Conservation (phyloP, 345 rosid species). For the Isatis tinctoria region DNA sequence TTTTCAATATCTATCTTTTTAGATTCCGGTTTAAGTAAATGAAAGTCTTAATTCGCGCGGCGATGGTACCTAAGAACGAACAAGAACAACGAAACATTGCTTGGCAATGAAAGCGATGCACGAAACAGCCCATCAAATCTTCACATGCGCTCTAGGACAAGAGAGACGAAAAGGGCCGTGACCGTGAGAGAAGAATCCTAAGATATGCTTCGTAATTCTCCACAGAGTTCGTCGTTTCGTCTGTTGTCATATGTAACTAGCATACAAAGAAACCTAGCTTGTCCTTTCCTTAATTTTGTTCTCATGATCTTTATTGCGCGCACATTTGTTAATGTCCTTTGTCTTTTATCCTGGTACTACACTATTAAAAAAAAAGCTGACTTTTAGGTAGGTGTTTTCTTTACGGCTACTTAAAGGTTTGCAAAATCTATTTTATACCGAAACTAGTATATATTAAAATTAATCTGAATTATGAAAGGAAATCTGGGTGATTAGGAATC, state of each 20-base stretch:
- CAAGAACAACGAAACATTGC: conserved; percentile 22
- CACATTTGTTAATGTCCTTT: neutral
- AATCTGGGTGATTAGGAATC: neutral
- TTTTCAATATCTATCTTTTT: neutral
- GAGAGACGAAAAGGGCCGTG: neutral
- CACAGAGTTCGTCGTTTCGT: conserved; percentile 14
- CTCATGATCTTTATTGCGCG: neutral
- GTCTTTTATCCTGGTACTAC: neutral
- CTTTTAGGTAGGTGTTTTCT: neutral
- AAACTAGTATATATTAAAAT: too few species aligned
- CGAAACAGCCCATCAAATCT: conserved; percentile 17
- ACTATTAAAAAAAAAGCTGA: neutral
- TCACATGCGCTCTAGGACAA: conserved; percentile 23
- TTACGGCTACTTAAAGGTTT: neutral
- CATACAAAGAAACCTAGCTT: conserved; percentile 17
- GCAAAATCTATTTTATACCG: neutral
- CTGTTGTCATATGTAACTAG: conserved; percentile 5
- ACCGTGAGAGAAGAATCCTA: conserved; percentile 30
- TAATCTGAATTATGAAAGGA: neutral
- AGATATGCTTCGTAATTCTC: conserved; percentile 20
- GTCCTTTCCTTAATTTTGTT: conserved; percentile 17
- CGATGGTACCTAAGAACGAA: conserved; percentile 30
- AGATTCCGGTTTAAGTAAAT: neutral
- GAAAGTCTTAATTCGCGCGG: neutral
- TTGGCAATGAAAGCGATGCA: conserved; percentile 24